Evolutionary conservation across 768 basidiomycete genomes (phyloP), one percentile per base, ranked within the genome.

Genomic region (Suillus bovinus): DNA sequence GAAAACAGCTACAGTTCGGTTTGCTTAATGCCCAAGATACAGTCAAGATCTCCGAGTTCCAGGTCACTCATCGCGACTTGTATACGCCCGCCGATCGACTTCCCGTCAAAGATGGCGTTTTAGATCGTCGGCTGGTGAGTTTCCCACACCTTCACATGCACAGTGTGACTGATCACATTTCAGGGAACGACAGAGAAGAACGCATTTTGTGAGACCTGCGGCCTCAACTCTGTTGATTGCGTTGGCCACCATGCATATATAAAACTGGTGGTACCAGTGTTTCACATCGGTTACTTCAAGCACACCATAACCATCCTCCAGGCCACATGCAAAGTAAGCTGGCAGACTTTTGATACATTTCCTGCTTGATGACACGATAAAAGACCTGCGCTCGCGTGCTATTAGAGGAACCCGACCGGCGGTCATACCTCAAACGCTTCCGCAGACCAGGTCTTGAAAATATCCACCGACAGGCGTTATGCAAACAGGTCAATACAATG

Each of bases 231-330:
- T 33, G 91, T 94, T 3, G 94, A 97, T 64, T 99, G 97, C 72
- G 96, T 97, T 27, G 97, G 97, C 1, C 97, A 99, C 75, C 99
- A 97, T 73, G 96, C 96, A 5, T 99, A 99, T 77, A 98, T 99
- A 79, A 98, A 97, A 76, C 84, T 99, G 47, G 87, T 90, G 36
- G 88, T 99, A 22, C 97, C 97, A 0, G 96, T 99, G 22, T 99
- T 99, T 74, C 97, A 99, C 73, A 94, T 99, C 61, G 97, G 97
- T 8, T 99, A 94, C 77, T 99, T 99, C 81, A 93, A 95, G 73
- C 95, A 98, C 68, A 93, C 91, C 20, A 94, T 99, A 63, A 84
- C 85, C 29, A 90, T 99, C 66, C 83, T 99, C 1, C 97, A 99
- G 72, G 91, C 91, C 67, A 95, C 99, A 66, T 99, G 97, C 84